Evolutionary conservation across 2,329 filamentous ascomycete genomes (phyloP).

Genomic region (Camillea tinctor): DNA sequence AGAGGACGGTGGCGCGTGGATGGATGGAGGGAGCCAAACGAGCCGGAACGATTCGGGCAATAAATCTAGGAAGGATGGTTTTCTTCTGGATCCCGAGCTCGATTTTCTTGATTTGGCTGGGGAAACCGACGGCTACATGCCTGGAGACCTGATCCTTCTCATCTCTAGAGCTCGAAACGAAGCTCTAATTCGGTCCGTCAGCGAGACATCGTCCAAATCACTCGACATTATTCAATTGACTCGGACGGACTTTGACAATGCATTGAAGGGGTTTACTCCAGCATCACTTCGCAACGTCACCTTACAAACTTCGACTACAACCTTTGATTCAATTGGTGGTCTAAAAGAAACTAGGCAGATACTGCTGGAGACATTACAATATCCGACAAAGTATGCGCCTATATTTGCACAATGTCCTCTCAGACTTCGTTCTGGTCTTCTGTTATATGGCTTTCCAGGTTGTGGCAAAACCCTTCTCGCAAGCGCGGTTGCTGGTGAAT

Average conservation of each 20-base stretch:
- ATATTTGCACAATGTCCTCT: slow-evolving; percentile 96
- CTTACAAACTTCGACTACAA: slow-evolving; percentile 87
- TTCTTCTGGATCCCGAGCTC: slow-evolving; percentile 71
- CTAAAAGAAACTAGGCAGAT: slow-evolving; percentile 82
- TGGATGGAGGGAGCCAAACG: slow-evolving; percentile 66
- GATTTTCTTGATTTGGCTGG: slow-evolving; percentile 93
- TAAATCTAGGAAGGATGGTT: slow-evolving; percentile 53
- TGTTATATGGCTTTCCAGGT: slow-evolving; percentile 92
- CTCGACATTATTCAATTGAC: slow-evolving; percentile 61
- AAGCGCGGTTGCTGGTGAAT: slow-evolving; percentile 95
- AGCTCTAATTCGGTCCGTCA: slow-evolving; percentile 81
- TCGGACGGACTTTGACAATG: slow-evolving; percentile 75
- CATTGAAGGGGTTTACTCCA: slow-evolving; percentile 89
- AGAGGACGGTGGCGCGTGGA: slow-evolving; percentile 65
- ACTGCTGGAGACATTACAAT: slow-evolving; percentile 92
- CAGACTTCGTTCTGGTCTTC: slow-evolving; percentile 85
- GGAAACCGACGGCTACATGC: slow-evolving; percentile 97
- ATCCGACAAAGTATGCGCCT: slow-evolving; percentile 95
- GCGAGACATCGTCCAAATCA: slow-evolving; percentile 45
- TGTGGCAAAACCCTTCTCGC: slow-evolving; percentile 96
- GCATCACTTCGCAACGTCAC: slow-evolving; percentile 93
- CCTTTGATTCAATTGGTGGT: slow-evolving; percentile 89
- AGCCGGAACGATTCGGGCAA: slow-evolving; percentile 41
- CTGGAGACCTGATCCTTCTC: slow-evolving; percentile 83
- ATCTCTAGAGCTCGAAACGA: slow-evolving; percentile 88